phyloP scores from a whole-genome alignment of 768 basidiomycete species.

The Suillus hirtellus region DNA sequence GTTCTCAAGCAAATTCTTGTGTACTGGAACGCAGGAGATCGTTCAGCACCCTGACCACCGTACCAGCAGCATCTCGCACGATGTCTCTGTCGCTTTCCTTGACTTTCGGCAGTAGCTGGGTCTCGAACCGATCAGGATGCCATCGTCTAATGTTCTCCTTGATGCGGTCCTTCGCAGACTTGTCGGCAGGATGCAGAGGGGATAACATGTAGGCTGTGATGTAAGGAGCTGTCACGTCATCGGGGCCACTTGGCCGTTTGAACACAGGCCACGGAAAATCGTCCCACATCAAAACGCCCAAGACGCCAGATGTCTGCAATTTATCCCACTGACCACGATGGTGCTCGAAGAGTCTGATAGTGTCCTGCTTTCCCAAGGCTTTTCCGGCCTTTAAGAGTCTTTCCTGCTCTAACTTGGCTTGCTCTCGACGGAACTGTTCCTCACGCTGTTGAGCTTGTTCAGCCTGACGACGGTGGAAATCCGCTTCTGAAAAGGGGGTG shows the following conservation, averaged over 20 bases:
- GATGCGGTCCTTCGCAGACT: constrained; percentile 65
- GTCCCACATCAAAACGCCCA: constrained; percentile 55
- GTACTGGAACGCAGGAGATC: constrained; percentile 60
- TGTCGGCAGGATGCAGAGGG: constrained; percentile 51
- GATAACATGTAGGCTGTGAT: constrained; percentile 66
- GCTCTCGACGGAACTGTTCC: constrained; percentile 68
- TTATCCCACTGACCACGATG: constrained; percentile 66
- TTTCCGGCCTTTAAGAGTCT: constrained; percentile 43
- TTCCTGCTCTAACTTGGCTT: constrained; percentile 56
- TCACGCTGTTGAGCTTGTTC: constrained; percentile 66
- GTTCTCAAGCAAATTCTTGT: constrained; percentile 36
- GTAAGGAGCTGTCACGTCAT: constrained; percentile 57
- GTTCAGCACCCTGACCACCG: constrained; percentile 70
- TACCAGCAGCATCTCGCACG: constrained; percentile 72
- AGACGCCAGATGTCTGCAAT: constrained; percentile 27
- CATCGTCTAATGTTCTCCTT: constrained; percentile 74
- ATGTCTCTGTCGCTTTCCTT: constrained; percentile 60
- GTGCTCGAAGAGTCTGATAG: constrained; percentile 53
- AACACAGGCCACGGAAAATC: constrained; percentile 78
- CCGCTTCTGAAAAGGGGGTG: constrained; percentile 42
- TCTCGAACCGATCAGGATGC: constrained; percentile 85
- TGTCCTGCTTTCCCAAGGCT: constrained; percentile 56
- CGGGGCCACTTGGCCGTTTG: constrained; percentile 53
- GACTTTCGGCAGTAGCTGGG: constrained; percentile 64
- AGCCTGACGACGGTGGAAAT: constrained; percentile 64